A percentile compares a stretch with the other conserved stretches of the same genome.
phyloP scores from a whole-genome alignment of 306 rosid genomes.

The Adenanthera pavonina region DNA sequence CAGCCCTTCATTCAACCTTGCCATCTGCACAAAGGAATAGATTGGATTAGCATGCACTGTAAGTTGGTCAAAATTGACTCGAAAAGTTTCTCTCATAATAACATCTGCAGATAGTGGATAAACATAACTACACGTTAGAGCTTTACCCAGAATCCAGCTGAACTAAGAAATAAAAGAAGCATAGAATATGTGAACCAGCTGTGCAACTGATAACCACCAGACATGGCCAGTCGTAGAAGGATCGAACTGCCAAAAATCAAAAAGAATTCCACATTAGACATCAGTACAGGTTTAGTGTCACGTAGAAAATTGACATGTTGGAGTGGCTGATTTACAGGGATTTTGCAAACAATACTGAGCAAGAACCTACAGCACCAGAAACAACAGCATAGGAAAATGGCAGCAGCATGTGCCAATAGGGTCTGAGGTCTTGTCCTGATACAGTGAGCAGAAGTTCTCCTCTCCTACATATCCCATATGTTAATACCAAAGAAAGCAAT shows the following conservation, averaged over 20 bases:
- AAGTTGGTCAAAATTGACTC: constrained; percentile 4
- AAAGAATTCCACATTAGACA: constrained; percentile 38
- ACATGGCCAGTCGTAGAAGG: constrained; percentile 86
- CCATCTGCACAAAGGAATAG: constrained; percentile 73
- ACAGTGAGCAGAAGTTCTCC: constrained; percentile 74
- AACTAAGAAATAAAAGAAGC: constrained; percentile 91
- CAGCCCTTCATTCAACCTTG: constrained; percentile 97
- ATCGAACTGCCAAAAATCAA: constrained; percentile 69
- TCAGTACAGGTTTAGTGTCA: constrained; percentile 13
- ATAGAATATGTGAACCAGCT: constrained; percentile 96
- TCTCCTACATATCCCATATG: constrained; percentile 63
- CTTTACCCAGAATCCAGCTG: constrained; percentile 99
- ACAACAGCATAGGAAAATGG: constrained; percentile 97
- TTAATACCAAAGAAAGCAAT: constrained; percentile 28
- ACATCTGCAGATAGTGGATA: constrained; percentile 3
- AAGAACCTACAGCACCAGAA: constrained; percentile 98
- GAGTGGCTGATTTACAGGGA: constrained; percentile 81
- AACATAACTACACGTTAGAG: constrained; percentile 13
- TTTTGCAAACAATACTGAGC: constrained; percentile 97
- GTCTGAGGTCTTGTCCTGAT: constrained; percentile 81
- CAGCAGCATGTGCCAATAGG: constrained; percentile 86
- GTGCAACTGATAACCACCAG: constrained; percentile 85
- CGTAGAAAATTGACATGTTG: constrained; percentile 30
- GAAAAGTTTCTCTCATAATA: constrained; percentile 7
- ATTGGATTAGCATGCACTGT: constrained; percentile 25